Evolutionary conservation across 164 flowering plant genomes (phyloP).

Genomic region (Macadamia tetraphylla): DNA sequence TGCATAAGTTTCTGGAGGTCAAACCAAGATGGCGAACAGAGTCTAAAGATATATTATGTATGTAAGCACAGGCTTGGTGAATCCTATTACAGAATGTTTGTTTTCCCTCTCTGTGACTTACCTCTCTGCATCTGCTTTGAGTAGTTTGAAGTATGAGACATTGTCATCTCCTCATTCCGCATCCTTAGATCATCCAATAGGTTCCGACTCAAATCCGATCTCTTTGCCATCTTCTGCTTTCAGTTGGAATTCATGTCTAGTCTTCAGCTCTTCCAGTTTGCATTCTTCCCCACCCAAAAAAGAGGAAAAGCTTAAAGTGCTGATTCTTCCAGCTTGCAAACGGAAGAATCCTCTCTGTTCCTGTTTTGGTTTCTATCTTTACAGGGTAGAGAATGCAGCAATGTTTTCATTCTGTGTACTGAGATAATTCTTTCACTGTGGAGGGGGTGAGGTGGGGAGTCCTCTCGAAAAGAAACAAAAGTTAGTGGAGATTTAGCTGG

Average conservation of each 20-base stretch:
- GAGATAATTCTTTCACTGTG: slow-evolving; percentile 46
- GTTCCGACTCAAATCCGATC: slow-evolving; percentile 81
- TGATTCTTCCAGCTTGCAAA: slow-evolving; percentile 2
- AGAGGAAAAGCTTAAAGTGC: no score
- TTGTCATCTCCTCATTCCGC: slow-evolving; percentile 66
- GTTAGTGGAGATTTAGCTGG: slow-evolving; percentile 6
- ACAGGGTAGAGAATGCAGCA: slow-evolving; percentile 5
- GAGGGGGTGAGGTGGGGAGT: slow-evolving; percentile 43
- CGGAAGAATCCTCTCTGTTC: neutral
- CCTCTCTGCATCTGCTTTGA: slow-evolving; percentile 31
- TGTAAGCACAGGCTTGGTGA: no score
- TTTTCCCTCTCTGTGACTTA: slow-evolving; percentile 3
- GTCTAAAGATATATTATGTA: no score
- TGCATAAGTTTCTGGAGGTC: no score
- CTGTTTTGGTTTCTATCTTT: neutral
- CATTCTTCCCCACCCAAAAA: no score
- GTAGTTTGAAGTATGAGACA: slow-evolving; percentile 34
- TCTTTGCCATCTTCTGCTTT: slow-evolving; percentile 44
- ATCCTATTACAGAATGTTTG: neutral
- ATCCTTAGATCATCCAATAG: slow-evolving; percentile 69
- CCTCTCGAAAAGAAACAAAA: slow-evolving; percentile 14
- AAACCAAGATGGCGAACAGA: no score
- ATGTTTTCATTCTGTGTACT: slow-evolving; percentile 23
- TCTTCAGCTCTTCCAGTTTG: neutral
- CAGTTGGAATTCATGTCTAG: neutral